Base-by-base conservation (phyloP, 768 basidiomycete species). In the Trametes elegans region DNA sequence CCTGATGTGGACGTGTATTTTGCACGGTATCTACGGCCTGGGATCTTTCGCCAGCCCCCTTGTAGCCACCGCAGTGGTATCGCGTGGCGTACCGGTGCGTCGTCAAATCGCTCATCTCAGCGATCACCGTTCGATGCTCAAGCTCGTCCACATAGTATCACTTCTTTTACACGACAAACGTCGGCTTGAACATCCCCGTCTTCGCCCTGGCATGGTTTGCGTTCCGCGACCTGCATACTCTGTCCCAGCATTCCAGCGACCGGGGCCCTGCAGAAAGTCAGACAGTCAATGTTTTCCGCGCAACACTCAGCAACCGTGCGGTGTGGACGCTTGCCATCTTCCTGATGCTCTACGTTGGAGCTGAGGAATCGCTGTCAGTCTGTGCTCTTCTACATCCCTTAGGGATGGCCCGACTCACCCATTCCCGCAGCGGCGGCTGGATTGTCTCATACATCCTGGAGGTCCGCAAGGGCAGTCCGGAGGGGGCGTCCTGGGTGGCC, bases 401-500 rank as follows among this genome's bases (percentile, higher is more conserved):
- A n/a, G n/a, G n/a, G n/a, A n/a, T n/a, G n/a, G n/a, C n/a, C n/a
- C n/a, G n/a, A n/a, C n/a, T n/a, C n/a, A n/a, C n/a, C 11, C 21
- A 7, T 36, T 4, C 6, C 7, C 27, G 26, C 43, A 67, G 66
- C 26, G 66, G 65, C 24, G 68, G 68, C 1, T 69, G 66, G 68
- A 69, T 67, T 31, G 66, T 69, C 2, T 63, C 68, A 0, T 69
- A 63, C 47, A 53, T 67, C 18, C 57, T 66, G 19, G 58, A 65
- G 23, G 68, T 65, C 21, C 61, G 66, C 40, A 58, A 67, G 14
- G 66, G 66, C 42, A 62, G 53, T 26, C 64, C 66, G 1, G 62
- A 66, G 34, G 60, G 66, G 10, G 66, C 68, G 5, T 66, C 66
- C 3, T 69, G 66, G 64, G 66, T 66, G 4, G 65, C 68, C 9